These are phyloP conservation scores for Ehretia macrophylla DNA, from an alignment of 257 asterid species.

Conservation along the genomic window DNA sequence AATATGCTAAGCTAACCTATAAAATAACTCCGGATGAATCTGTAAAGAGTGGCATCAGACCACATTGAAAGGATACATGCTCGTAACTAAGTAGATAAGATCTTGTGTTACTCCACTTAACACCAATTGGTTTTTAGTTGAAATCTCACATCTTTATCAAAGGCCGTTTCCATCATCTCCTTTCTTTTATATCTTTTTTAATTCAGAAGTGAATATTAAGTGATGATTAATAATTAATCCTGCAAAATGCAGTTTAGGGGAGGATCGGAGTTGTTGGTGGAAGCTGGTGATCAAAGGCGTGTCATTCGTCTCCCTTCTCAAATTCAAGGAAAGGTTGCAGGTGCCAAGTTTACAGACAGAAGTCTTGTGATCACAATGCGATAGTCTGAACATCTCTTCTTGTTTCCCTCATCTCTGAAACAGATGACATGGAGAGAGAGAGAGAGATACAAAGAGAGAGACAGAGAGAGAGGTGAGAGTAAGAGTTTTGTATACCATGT, in stretches of 20 bases:
- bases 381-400: constrained; percentile 18
- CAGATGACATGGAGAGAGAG: not conserved
- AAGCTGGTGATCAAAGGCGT: constrained; percentile 96
- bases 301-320: constrained; percentile 67
- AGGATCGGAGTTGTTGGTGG: constrained; percentile 82
- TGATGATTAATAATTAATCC: not conserved
- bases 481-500: not conserved
- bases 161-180: too few relatives aligned
- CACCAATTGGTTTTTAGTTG: too few relatives aligned
- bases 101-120: too few relatives aligned
- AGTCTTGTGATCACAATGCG: constrained; percentile 69
- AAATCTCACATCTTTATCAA: too few relatives aligned
- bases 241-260: constrained; percentile 74
- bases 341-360: constrained; percentile 75
- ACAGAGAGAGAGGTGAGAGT: too few relatives aligned
- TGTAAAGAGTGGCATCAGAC: too few relatives aligned
- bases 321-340: constrained; percentile 87
- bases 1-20: too few relatives aligned
- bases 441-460: too few relatives aligned
- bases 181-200: too few relatives aligned
- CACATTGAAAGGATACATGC: too few relatives aligned
- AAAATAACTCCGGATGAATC: too few relatives aligned
- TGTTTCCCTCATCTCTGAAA: not conserved
- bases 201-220: not conserved
- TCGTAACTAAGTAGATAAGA: too few relatives aligned